Evolutionary conservation across 1,284 basidiomycete genomes (phyloP).

Genomic region (Cutaneotrichosporon mucoides): DNA sequence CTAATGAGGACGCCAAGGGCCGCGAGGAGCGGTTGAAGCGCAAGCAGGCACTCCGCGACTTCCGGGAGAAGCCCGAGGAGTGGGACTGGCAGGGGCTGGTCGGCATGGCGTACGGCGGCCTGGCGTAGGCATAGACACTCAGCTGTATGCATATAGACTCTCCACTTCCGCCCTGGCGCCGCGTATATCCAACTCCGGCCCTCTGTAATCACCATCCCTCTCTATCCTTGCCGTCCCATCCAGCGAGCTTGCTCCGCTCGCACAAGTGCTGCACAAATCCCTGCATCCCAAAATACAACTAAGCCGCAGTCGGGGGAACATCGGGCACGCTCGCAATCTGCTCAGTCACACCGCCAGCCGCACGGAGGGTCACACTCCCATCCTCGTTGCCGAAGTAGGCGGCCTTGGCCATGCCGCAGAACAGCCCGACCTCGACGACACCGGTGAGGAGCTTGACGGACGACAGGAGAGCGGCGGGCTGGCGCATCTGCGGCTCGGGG

Average conservation of each 20-base stretch:
- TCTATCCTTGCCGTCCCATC: too few relatives aligned
- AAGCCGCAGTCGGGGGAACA: conserved; percentile 18
- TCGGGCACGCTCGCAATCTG: conserved; percentile 39
- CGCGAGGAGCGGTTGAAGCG: conserved; percentile 37
- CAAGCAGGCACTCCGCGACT: conserved; percentile 34
- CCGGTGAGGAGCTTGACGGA: conserved; percentile 87
- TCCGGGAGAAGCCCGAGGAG: conserved; percentile 44
- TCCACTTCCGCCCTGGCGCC: too few relatives aligned
- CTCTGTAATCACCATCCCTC: too few relatives aligned
- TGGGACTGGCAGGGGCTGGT: conserved; percentile 48
- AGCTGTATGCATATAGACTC: too few relatives aligned
- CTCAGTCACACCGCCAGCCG: conserved; percentile 42
- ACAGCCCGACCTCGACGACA: conserved; percentile 94
- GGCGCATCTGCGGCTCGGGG: conserved; percentile 61
- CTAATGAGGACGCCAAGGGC: conserved; percentile 27
- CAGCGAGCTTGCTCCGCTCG: too few relatives aligned
- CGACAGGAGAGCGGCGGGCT: conserved; percentile 68
- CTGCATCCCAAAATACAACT: not conserved
- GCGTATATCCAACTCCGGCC: too few relatives aligned
- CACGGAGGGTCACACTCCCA: conserved; percentile 49
- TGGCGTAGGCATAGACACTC: conserved; percentile 2
- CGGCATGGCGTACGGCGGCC: conserved; percentile 38
- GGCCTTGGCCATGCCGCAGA: conserved; percentile 87
- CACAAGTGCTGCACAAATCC: not conserved
- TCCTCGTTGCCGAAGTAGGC: conserved; percentile 92